Evolutionary conservation across 106 monocot genomes (phyloP).

Genomic region (Iris macrosiphon): DNA sequence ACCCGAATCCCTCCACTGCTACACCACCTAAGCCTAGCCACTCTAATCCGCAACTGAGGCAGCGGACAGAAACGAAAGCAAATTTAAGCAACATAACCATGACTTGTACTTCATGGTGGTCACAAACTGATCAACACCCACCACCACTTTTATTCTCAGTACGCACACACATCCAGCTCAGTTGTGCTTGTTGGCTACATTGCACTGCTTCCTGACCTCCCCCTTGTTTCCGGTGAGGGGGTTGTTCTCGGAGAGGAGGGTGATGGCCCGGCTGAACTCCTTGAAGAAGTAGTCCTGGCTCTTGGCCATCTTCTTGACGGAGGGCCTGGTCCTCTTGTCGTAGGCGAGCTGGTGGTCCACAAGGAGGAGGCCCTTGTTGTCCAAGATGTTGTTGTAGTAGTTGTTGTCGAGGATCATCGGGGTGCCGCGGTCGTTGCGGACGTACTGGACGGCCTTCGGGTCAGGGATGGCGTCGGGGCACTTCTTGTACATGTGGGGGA

Average conservation of each 20-base stretch:
- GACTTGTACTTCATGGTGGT: too few species aligned
- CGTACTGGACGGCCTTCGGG: slow-evolving; percentile 81
- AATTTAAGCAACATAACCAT: too few species aligned
- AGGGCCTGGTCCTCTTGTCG: slow-evolving; percentile 41
- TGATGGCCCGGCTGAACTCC: slow-evolving; percentile 52
- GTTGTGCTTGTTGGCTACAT: slow-evolving; percentile 48
- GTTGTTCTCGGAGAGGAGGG: slow-evolving; percentile 66
- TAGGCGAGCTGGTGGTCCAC: slow-evolving; percentile 70
- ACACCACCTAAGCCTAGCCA: too few species aligned
- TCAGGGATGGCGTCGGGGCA: slow-evolving; percentile 71
- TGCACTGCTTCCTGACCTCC: slow-evolving; percentile 64
- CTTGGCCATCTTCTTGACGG: slow-evolving; percentile 78
- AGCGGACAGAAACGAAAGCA: too few species aligned
- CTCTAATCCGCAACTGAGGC: too few species aligned
- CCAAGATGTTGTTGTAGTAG: slow-evolving; percentile 80
- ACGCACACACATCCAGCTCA: neutral
- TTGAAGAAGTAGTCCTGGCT: slow-evolving; percentile 70
- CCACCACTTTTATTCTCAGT: too few species aligned
- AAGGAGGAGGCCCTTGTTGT: slow-evolving; percentile 62
- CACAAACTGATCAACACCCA: too few species aligned
- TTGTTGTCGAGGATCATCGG: slow-evolving; percentile 86
- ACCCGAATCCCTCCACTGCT: too few species aligned
- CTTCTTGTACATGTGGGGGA: slow-evolving; percentile 80
- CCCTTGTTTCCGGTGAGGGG: slow-evolving; percentile 63
- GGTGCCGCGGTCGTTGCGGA: slow-evolving; percentile 67